A percentile compares a stretch with the other conserved stretches of the same genome.
phyloP scores from a whole-genome alignment of 345 rosid species.

The Euphorbia pulcherrima region DNA sequence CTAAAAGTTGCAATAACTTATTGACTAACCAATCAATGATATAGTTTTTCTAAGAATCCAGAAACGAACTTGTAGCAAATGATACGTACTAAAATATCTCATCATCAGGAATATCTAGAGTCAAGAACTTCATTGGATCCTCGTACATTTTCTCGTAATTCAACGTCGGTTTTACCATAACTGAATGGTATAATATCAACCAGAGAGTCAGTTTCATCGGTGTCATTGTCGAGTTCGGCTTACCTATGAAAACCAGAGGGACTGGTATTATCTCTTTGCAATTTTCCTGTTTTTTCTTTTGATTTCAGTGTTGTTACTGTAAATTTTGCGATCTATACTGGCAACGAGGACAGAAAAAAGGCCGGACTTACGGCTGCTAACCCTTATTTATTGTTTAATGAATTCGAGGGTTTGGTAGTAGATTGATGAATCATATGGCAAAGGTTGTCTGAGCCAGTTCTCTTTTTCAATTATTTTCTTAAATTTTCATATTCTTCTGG shows the following conservation, averaged over 20 bases:
- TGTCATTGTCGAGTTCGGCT: slow-evolving; percentile 47
- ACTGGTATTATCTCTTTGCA: slow-evolving; percentile 38
- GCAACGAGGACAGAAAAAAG: slow-evolving; percentile 63
- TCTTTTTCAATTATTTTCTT: neutral
- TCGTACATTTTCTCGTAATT: slow-evolving; percentile 53
- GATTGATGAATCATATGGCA: slow-evolving; percentile 38
- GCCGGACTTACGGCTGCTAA: slow-evolving; percentile 75
- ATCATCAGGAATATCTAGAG: slow-evolving; percentile 85
- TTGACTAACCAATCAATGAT: too few species aligned
- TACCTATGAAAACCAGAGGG: slow-evolving; percentile 45
- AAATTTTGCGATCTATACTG: slow-evolving; percentile 25
- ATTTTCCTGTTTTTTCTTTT: neutral
- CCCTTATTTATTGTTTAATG: too few species aligned
- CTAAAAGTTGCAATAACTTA: too few species aligned
- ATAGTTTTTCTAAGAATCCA: too few species aligned
- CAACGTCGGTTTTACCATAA: slow-evolving; percentile 55
- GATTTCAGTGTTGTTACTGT: neutral
- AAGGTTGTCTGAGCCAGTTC: slow-evolving; percentile 56
- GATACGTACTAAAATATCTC: slow-evolving; percentile 55
- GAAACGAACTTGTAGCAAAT: slow-evolving; percentile 18
- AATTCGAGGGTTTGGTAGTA: slow-evolving; percentile 39
- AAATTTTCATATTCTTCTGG: too few species aligned
- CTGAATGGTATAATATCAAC: too few species aligned
- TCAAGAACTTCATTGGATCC: slow-evolving; percentile 80
- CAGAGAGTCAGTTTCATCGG: slow-evolving; percentile 59